Base-by-base conservation (phyloP, 225 moss, liverwort and hornwort species). In the Polytrichum formosum region DNA sequence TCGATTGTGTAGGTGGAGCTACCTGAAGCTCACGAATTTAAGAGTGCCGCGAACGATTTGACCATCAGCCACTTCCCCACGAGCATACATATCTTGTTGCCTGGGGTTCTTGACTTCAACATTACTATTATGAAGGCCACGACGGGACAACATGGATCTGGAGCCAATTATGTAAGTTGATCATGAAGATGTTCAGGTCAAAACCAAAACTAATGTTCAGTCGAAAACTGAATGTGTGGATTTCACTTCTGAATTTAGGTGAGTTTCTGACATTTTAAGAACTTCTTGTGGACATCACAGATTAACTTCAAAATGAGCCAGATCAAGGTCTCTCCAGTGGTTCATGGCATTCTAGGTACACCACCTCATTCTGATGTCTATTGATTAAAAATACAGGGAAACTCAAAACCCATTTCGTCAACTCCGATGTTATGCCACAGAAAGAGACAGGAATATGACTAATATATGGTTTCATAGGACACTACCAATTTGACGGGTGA, bases 301-400 rank as follows among this genome's bases (percentile, higher is more conserved):
- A 67, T 88, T 22, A 85, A 85, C 67, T 75, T 88, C 65, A 82
- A 82, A 70, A 73, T 88, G 69, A 66, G 73, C 66, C 63, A 76
- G 28, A 21, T 88, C 66, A 82, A 80, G 73, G 85, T 82, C 9
- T 77, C 84, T 66, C 77, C 88, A 31, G 26, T 77, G 27, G 82
- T 88, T 58, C 88, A 88, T 65, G 88, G 88, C 60, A 75, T 88
- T 53, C 60, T 88, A 18, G 88, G 88, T 88, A 28, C 58, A 28
- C 25, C 27, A 46, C 46, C 46, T 46, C 46, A 46, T 46, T 16
- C 46, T 46, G 46, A 46, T 46, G 16, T 46, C 13, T 46, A 46
- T 35, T 35, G 16, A 46, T 46, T 46, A 0, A 46, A 0, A 46
- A 13, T 46, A 3, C 46, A 46, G 13, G 16, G 13, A 16, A 46